phyloP scores from a whole-genome alignment of 139 green algal genomes.

The Chlamydomonas asymmetrica region DNA sequence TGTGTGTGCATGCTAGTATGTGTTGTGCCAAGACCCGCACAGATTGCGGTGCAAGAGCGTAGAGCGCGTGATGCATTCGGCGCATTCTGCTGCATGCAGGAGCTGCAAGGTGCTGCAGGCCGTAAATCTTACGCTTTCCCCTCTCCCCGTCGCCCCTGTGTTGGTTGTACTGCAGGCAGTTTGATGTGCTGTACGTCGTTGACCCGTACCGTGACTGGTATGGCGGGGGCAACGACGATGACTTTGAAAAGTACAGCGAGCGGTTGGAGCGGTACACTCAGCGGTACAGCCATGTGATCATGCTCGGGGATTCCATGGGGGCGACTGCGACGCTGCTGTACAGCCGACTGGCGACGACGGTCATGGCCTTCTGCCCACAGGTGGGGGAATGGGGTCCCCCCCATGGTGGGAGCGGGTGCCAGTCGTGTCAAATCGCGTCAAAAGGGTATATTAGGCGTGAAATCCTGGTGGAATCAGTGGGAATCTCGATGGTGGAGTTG shows the following conservation, averaged over 20 bases:
- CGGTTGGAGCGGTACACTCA: conserved; percentile 28
- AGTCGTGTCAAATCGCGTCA: not conserved
- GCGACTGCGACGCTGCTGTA: conserved; percentile 85
- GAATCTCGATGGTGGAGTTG: too few species aligned
- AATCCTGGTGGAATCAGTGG: not conserved
- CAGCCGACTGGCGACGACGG: conserved; percentile 67
- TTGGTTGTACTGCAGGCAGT: too few species aligned
- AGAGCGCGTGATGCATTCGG: too few species aligned
- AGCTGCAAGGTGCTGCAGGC: too few species aligned
- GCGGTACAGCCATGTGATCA: conserved; percentile 61
- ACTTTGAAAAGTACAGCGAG: conserved; percentile 30
- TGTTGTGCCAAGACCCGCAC: too few species aligned
- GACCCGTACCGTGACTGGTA: conserved; percentile 80
- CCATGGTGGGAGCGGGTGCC: not conserved
- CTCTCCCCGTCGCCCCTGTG: too few species aligned
- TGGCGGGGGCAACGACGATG: conserved; percentile 44
- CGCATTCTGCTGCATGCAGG: too few species aligned
- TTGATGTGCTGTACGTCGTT: conserved; percentile 88
- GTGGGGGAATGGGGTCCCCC: conserved; percentile 44
- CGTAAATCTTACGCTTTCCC: too few species aligned
- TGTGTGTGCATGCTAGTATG: too few species aligned
- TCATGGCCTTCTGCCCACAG: conserved; percentile 89
- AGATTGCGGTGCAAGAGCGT: too few species aligned
- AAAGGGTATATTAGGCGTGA: not conserved
- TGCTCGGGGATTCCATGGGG: conserved; percentile 94